Evolutionary conservation across 176 grass and related monocot genomes (phyloP).

Genomic region (bread wheat (Triticum aestivum)): DNA sequence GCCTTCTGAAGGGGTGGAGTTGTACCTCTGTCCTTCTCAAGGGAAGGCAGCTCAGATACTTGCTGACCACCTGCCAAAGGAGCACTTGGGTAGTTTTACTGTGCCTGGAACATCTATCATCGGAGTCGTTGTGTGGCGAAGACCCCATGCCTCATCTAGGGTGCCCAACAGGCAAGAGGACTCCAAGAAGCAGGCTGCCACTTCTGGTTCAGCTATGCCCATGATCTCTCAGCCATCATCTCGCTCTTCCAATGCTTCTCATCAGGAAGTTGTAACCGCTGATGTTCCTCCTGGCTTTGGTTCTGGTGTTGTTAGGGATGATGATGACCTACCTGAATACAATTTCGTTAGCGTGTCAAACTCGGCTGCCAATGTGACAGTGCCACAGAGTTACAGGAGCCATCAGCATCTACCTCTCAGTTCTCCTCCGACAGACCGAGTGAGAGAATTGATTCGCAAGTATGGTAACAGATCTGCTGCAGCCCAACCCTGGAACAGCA

Average conservation of each 20-base stretch:
- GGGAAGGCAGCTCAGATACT: constrained; percentile 54
- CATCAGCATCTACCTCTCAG: background rate
- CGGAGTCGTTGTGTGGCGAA: constrained; percentile 72
- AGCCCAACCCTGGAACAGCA: constrained; percentile 31
- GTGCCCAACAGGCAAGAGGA: constrained; percentile 34
- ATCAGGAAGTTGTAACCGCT: constrained; percentile 35
- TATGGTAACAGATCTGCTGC: constrained; percentile 41
- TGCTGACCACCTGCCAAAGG: constrained; percentile 45
- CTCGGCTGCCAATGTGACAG: background rate
- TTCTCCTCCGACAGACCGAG: constrained; percentile 25
- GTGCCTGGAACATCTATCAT: constrained; percentile 25
- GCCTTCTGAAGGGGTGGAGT: constrained; percentile 51
- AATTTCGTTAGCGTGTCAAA: constrained; percentile 40
- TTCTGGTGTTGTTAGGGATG: constrained; percentile 42
- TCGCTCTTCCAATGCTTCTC: background rate
- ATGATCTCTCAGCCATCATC: background rate
- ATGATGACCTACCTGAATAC: constrained; percentile 63
- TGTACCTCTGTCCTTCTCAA: constrained; percentile 62
- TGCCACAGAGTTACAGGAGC: background rate
- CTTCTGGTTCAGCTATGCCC: constrained; percentile 19
- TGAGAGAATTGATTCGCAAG: constrained; percentile 27
- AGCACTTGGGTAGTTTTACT: constrained; percentile 34
- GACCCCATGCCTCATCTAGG: constrained; percentile 37
- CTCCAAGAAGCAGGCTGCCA: constrained; percentile 32
- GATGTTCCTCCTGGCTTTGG: constrained; percentile 54